Conservation (phyloP, 2,329 filamentous ascomycete species). For the Botrytis medusae region DNA sequence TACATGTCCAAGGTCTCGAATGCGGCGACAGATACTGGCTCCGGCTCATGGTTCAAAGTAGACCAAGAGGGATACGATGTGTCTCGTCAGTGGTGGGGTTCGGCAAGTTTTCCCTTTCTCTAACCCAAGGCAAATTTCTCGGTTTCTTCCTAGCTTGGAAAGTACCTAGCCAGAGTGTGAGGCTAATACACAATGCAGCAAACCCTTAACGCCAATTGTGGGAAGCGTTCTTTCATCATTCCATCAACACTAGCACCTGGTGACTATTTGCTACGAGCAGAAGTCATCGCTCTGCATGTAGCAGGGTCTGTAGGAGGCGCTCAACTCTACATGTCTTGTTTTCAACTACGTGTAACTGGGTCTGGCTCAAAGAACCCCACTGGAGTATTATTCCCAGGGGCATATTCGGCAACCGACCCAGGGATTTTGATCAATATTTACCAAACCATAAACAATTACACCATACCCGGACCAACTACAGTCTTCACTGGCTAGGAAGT, state of each 20-base stretch:
- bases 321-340: slow-evolving; percentile 44
- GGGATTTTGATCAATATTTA: slow-evolving; percentile 51
- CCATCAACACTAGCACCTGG: slow-evolving; percentile 53
- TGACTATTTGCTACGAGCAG: slow-evolving; percentile 55
- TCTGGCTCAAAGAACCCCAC: slow-evolving; percentile 6
- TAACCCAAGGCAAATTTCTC: not conserved
- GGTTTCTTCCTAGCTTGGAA: not conserved
- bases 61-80: slow-evolving; percentile 33
- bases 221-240: slow-evolving; percentile 51
- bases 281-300: slow-evolving; percentile 55
- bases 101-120: slow-evolving; percentile 22
- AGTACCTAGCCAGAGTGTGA: not conserved
- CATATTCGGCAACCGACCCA: slow-evolving; percentile 41
- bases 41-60: slow-evolving; percentile 24
- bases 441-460: slow-evolving; percentile 31
- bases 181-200: slow-evolving; percentile 20
- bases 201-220: slow-evolving; percentile 42
- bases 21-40: slow-evolving; percentile 47
- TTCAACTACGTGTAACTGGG: slow-evolving; percentile 16
- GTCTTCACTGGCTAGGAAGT: slow-evolving; percentile 20
- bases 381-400: slow-evolving; percentile 10
- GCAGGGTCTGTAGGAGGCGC: slow-evolving; percentile 43
- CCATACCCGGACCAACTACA: slow-evolving; percentile 38
- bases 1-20: slow-evolving; percentile 53
- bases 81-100: slow-evolving; percentile 28